Evolutionary conservation across 2,329 filamentous ascomycete genomes (phyloP).

Genomic region (Neonectria magnoliae): DNA sequence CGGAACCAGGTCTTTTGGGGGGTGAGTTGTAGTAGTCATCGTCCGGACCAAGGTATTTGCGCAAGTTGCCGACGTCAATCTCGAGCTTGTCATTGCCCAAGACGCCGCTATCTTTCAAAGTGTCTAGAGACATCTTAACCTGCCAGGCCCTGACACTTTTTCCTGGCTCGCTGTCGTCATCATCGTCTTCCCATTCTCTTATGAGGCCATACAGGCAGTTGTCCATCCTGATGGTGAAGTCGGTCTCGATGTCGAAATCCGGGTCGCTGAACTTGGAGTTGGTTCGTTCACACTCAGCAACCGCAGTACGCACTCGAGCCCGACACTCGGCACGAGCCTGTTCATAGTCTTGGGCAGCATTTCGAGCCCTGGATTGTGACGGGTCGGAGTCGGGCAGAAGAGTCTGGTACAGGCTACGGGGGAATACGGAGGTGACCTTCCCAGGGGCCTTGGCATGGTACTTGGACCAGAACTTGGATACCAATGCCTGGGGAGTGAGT

Average conservation of each 20-base stretch:
- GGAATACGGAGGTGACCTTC: conserved; percentile 57
- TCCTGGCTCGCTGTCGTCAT: conserved; percentile 11
- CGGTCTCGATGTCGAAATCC: conserved; percentile 56
- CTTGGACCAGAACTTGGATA: conserved; percentile 55
- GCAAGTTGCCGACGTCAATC: conserved; percentile 25
- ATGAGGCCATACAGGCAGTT: conserved; percentile 53
- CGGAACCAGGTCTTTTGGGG: conserved; percentile 46
- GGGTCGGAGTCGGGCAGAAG: conserved; percentile 36
- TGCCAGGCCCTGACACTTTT: conserved; percentile 10
- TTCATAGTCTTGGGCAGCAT: conserved; percentile 55
- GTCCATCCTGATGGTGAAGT: conserved; percentile 45
- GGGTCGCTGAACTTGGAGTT: conserved; percentile 58
- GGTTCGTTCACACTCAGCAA: conserved; percentile 54
- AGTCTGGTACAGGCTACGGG: conserved; percentile 51
- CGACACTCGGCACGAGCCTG: conserved; percentile 53
- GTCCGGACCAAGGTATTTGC: conserved; percentile 23
- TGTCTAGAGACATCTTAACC: conserved; percentile 28
- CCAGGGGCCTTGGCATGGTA: conserved; percentile 54
- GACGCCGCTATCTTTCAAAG: conserved; percentile 23
- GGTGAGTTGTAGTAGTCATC: conserved; percentile 9
- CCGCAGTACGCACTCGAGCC: conserved; percentile 51
- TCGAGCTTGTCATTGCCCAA: conserved; percentile 27
- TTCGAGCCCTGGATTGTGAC: conserved; percentile 44
- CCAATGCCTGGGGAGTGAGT: conserved; percentile 50
- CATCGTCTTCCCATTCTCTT: conserved; percentile 28